Evolutionary conservation across 179 eudicot species (phyloP).

Genomic region (Silene vulgaris): DNA sequence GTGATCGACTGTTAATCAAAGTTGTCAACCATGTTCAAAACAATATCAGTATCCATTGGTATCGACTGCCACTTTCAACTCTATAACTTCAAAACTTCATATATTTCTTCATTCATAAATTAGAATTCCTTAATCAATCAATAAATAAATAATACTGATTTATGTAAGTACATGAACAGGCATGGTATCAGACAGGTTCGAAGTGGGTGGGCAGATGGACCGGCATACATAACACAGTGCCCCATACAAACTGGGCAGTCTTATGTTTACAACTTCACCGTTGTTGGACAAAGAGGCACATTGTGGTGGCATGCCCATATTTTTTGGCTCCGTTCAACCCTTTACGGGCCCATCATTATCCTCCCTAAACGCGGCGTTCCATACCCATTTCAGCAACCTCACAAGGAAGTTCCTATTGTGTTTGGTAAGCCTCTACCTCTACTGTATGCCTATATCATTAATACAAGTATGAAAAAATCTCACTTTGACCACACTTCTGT

Average conservation of each 20-base stretch:
- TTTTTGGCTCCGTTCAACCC: slow-evolving; percentile 36
- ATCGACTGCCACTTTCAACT: background rate
- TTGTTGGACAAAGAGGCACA: slow-evolving; percentile 37
- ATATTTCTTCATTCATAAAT: background rate
- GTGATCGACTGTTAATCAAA: slow-evolving; percentile 29
- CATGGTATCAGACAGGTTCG: slow-evolving; percentile 31
- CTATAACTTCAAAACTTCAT: background rate
- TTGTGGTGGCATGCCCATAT: slow-evolving; percentile 36
- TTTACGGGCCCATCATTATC: slow-evolving; percentile 34
- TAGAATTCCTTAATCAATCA: background rate
- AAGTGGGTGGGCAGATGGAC: slow-evolving; percentile 43
- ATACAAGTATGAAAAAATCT: background rate
- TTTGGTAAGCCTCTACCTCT: slow-evolving; percentile 19
- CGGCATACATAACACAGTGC: slow-evolving; percentile 36
- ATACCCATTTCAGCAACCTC: slow-evolving; percentile 29
- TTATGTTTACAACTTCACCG: slow-evolving; percentile 34
- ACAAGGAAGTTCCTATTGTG: slow-evolving; percentile 31
- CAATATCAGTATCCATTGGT: slow-evolving; percentile 37
- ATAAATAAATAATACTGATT: background rate
- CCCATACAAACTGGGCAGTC: slow-evolving; percentile 34
- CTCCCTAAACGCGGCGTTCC: slow-evolving; percentile 29
- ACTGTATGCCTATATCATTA: background rate
- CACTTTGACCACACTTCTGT: background rate
- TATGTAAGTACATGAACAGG: slow-evolving; percentile 23
- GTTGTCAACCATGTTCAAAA: slow-evolving; percentile 35